These are phyloP conservation scores for Royoungia palumana DNA, from an alignment of 768 basidiomycete genomes.

Conservation along the genomic window DNA sequence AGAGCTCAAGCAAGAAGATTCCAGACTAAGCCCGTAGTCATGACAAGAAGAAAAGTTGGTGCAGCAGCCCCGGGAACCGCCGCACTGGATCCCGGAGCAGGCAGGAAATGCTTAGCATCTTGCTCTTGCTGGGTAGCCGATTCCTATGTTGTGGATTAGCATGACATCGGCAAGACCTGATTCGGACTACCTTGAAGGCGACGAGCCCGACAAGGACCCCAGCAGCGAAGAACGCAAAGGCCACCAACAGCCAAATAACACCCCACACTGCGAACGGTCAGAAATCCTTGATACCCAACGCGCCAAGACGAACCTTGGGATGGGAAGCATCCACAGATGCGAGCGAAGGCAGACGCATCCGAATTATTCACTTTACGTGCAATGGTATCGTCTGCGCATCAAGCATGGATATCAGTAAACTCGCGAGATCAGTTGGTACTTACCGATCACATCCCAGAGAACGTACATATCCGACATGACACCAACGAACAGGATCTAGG, in stretches of 20 bases:
- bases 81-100: slow-evolving; percentile 51
- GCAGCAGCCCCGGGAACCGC: slow-evolving; percentile 30
- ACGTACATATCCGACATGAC: slow-evolving; percentile 87
- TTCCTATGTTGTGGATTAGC: slow-evolving; percentile 40
- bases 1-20: slow-evolving; percentile 19
- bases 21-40: slow-evolving; percentile 24
- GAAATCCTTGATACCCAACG: background rate
- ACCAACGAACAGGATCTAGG: slow-evolving; percentile 75
- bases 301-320: slow-evolving; percentile 54
- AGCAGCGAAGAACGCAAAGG: slow-evolving; percentile 68
- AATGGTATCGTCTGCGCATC: slow-evolving; percentile 69
- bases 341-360: slow-evolving; percentile 82
- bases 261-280: slow-evolving; percentile 64
- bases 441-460: slow-evolving; percentile 85
- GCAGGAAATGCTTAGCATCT: slow-evolving; percentile 55
- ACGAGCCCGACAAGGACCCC: slow-evolving; percentile 77
- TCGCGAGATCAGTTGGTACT: slow-evolving; percentile 14
- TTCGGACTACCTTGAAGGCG: slow-evolving; percentile 67
- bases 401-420: background rate
- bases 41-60: slow-evolving; percentile 22
- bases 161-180: background rate
- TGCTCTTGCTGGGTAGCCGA: slow-evolving; percentile 52
- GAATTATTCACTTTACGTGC: slow-evolving; percentile 82
- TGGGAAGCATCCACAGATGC: slow-evolving; percentile 82
- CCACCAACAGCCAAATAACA: slow-evolving; percentile 78